phyloP scores from a whole-genome alignment of 2,329 filamentous ascomycete genomes.

The Colletotrichum sp. region DNA sequence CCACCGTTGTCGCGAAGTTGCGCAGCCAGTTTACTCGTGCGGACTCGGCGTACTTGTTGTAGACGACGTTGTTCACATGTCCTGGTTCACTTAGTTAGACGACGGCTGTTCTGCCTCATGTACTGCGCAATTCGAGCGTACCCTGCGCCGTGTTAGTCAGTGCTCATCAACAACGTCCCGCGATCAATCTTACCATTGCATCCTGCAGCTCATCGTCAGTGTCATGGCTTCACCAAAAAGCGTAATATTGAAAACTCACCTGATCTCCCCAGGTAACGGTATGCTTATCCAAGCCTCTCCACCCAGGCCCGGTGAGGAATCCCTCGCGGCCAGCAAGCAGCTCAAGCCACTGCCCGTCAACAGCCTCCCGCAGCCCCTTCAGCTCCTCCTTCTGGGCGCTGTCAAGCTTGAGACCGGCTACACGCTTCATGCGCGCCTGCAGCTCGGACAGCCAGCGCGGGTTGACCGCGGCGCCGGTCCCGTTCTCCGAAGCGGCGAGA shows the following conservation, averaged over 20 bases:
- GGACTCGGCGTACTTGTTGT: conserved; percentile 83
- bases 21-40: conserved; percentile 79
- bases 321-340: conserved; percentile 77
- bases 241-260: conserved; percentile 47
- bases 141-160: conserved; percentile 14
- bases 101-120: neutral
- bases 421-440: conserved; percentile 24
- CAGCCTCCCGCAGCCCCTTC: neutral
- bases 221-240: too few relatives aligned
- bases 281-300: conserved; percentile 68
- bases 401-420: neutral
- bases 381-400: neutral
- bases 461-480: conserved; percentile 8
- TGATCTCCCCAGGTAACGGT: conserved; percentile 85
- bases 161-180: neutral
- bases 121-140: neutral
- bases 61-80: conserved; percentile 88
- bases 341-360: conserved; percentile 65
- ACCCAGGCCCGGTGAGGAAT: conserved; percentile 65
- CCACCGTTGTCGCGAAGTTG: conserved; percentile 69
- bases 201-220: neutral
- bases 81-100: conserved; percentile 23
- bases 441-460: conserved; percentile 32
- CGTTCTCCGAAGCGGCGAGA: neutral
- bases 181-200: conserved; percentile 10